phyloP scores from a whole-genome alignment of 768 basidiomycete genomes.

The Hortiboletus flavorubellus region DNA sequence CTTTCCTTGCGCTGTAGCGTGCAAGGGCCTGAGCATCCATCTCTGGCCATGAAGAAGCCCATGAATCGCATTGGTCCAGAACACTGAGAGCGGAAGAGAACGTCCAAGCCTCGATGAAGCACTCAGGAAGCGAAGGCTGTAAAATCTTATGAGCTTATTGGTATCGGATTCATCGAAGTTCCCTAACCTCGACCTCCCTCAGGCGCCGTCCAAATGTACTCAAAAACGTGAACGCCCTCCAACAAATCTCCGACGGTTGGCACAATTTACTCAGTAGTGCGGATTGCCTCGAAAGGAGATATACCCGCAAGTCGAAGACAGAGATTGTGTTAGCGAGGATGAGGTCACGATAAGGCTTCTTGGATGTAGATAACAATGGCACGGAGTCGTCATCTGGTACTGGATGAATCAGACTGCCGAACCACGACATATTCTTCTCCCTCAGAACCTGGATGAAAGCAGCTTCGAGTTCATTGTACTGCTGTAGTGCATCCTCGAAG shows the following conservation, averaged over 20 bases:
- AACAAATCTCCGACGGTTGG: slow-evolving; percentile 65
- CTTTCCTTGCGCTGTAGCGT: slow-evolving; percentile 71
- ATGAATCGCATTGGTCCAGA: slow-evolving; percentile 73
- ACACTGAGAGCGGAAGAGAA: slow-evolving; percentile 87
- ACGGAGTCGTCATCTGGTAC: slow-evolving; percentile 70
- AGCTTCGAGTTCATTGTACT: slow-evolving; percentile 89
- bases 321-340: slow-evolving; percentile 89
- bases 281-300: slow-evolving; percentile 86
- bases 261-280: slow-evolving; percentile 67
- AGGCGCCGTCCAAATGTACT: slow-evolving; percentile 72
- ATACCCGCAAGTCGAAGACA: slow-evolving; percentile 90
- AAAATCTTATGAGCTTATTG: slow-evolving; percentile 19
- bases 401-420: slow-evolving; percentile 78
- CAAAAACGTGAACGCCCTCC: slow-evolving; percentile 72
- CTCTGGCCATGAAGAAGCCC: slow-evolving; percentile 48
- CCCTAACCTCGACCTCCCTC: slow-evolving; percentile 66
- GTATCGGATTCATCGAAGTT: slow-evolving; percentile 3
- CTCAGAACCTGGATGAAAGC: slow-evolving; percentile 71
- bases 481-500: slow-evolving; percentile 82
- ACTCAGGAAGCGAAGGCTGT: slow-evolving; percentile 52
- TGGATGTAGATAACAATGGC: slow-evolving; percentile 71
- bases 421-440: slow-evolving; percentile 90
- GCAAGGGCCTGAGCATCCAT: slow-evolving; percentile 46
- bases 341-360: slow-evolving; percentile 86
- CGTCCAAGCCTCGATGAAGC: slow-evolving; percentile 91